Evolutionary conservation across 805 yeast genomes (phyloP).

Genomic region (Maudiozyma barnettii): DNA sequence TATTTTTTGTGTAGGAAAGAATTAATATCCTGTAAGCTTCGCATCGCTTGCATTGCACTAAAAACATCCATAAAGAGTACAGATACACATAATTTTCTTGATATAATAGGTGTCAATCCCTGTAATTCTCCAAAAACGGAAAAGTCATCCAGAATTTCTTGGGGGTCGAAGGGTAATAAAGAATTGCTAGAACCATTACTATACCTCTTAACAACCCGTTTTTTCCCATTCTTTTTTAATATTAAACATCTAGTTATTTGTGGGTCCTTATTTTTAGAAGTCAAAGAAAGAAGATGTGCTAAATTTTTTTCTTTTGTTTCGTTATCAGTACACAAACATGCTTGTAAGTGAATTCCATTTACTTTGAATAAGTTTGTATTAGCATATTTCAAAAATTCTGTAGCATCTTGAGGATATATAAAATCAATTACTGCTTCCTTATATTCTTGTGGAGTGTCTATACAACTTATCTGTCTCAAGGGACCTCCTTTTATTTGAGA

Average conservation of each 20-base stretch:
- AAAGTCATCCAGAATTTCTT: constrained; percentile 41
- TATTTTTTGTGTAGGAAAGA: constrained; percentile 38
- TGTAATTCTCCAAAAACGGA: constrained; percentile 47
- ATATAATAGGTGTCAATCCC: constrained; percentile 57
- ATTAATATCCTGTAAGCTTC: constrained; percentile 30
- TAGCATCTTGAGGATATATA: constrained; percentile 44
- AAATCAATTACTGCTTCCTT: constrained; percentile 41
- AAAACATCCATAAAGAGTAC: constrained; percentile 50
- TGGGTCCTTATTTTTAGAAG: background rate
- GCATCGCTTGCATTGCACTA: constrained; percentile 52
- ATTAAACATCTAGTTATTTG: constrained; percentile 41
- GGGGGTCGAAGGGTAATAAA: constrained; percentile 39
- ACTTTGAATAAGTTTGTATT: constrained; percentile 45
- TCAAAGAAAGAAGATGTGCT: background rate
- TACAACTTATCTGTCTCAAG: constrained; percentile 38
- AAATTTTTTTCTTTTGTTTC: background rate
- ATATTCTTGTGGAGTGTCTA: constrained; percentile 5
- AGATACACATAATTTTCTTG: constrained; percentile 52
- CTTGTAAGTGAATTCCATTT: constrained; percentile 44
- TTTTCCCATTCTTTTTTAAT: constrained; percentile 30
- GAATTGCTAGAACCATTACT: constrained; percentile 13
- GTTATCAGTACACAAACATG: constrained; percentile 35
- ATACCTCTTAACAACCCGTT: background rate
- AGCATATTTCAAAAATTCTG: constrained; percentile 42
- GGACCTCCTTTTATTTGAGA: constrained; percentile 63